A percentile compares a stretch with the other conserved stretches of the same genome.
Conservation (phyloP, 345 rosid genomes). For the Salix koriyanagi region DNA sequence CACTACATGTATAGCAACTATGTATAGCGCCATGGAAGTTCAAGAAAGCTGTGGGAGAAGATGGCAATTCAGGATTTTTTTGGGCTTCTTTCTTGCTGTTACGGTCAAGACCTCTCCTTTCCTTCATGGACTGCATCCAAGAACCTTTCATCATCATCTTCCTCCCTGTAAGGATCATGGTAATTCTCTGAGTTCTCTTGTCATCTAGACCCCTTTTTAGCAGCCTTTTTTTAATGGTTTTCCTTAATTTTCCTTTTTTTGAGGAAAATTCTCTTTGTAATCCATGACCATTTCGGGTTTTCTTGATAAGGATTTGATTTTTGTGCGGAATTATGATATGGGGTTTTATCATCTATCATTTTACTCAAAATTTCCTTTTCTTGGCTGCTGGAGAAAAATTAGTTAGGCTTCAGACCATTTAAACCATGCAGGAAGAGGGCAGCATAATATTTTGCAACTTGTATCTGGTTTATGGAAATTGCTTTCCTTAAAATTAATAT, state of each 20-base stretch:
- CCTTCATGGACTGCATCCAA: neutral
- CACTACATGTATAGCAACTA: neutral
- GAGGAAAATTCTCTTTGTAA: neutral
- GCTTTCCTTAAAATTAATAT: neutral
- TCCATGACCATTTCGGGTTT: neutral
- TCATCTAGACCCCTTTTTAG: neutral
- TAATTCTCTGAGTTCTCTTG: slow-evolving; percentile 14
- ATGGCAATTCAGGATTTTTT: slow-evolving; percentile 50
- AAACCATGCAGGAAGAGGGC: slow-evolving; percentile 19
- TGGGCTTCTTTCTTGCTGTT: neutral
- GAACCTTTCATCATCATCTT: neutral
- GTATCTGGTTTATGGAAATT: neutral
- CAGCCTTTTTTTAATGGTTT: neutral
- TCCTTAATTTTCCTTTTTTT: neutral
- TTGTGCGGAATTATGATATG: slow-evolving; percentile 13
- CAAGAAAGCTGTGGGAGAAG: slow-evolving; percentile 89
- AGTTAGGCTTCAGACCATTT: neutral
- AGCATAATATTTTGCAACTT: neutral
- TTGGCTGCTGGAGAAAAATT: neutral
- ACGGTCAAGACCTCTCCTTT: slow-evolving; percentile 1
- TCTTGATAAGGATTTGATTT: neutral
- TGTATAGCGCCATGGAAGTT: slow-evolving; percentile 32
- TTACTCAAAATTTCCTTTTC: neutral
- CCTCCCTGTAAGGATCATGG: slow-evolving; percentile 8
- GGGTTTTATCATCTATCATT: slow-evolving; percentile 1